Conservation (phyloP, 1,284 basidiomycete species). For the Ustilago nuda region DNA sequence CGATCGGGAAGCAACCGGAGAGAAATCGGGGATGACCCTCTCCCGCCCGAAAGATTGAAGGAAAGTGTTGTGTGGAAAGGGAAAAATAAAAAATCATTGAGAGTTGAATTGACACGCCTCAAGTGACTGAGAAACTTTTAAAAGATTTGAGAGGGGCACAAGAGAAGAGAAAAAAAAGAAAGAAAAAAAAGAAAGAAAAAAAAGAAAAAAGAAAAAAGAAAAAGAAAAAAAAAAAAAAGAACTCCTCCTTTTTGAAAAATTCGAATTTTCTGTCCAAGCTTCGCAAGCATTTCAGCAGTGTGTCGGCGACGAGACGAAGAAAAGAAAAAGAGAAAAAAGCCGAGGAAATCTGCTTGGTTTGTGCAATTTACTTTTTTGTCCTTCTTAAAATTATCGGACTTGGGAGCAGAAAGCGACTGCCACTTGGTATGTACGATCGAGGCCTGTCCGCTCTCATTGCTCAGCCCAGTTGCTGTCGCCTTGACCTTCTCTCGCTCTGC, state of each 20-base stretch:
- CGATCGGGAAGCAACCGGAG: slow-evolving; percentile 7
- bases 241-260: slow-evolving; percentile 23
- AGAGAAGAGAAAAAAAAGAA: not conserved
- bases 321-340: too few species aligned
- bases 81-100: too few species aligned
- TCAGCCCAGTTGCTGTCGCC: not conserved
- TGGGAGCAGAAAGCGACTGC: not conserved
- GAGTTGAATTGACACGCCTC: too few species aligned
- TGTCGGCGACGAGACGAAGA: too few species aligned
- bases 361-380: slow-evolving; percentile 16
- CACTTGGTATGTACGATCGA: not conserved
- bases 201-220: not conserved
- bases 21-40: too few species aligned
- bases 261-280: slow-evolving; percentile 17
- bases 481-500: not conserved
- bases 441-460: not conserved
- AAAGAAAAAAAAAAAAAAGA: not conserved
- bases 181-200: too few species aligned
- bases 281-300: slow-evolving; percentile 15
- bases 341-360: too few species aligned
- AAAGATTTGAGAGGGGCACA: not conserved
- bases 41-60: too few species aligned
- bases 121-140: too few species aligned
- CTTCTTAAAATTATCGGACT: not conserved
- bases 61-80: too few species aligned